Conservation (phyloP, 2,329 filamentous ascomycete genomes). For the Zasmidium angulare region DNA sequence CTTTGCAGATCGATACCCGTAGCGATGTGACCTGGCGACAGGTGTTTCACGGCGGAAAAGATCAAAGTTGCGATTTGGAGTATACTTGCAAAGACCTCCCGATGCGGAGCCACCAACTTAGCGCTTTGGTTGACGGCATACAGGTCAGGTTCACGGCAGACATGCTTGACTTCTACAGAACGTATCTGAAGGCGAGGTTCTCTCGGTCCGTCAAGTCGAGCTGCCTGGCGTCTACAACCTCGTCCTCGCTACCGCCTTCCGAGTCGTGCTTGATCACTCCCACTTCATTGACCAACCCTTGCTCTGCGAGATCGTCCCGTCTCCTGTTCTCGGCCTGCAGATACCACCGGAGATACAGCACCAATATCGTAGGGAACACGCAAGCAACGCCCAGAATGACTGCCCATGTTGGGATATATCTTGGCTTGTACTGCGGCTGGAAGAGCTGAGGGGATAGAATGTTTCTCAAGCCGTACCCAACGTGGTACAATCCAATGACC, state of each 20-base stretch:
- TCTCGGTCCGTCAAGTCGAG: slow-evolving; percentile 27
- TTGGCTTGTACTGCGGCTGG: slow-evolving; percentile 23
- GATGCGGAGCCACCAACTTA: too few relatives aligned
- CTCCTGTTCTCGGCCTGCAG: slow-evolving; percentile 43
- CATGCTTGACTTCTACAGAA: too few relatives aligned
- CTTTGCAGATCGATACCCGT: too few relatives aligned
- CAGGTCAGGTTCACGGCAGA: slow-evolving; percentile 52
- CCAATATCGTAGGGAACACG: slow-evolving; percentile 40
- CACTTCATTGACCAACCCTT: slow-evolving; percentile 13
- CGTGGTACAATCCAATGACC: slow-evolving; percentile 41
- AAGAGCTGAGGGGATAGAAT: slow-evolving; percentile 41
- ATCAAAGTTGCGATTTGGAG: too few relatives aligned
- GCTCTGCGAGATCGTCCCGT: slow-evolving; percentile 31
- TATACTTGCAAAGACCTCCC: too few relatives aligned
- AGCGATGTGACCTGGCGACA: too few relatives aligned
- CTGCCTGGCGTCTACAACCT: slow-evolving; percentile 25
- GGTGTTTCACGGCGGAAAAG: too few relatives aligned
- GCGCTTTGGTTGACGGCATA: slow-evolving; percentile 75
- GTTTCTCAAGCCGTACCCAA: slow-evolving; percentile 39
- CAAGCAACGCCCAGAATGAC: slow-evolving; percentile 25
- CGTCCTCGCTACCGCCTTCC: slow-evolving; percentile 20
- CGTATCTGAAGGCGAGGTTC: slow-evolving; percentile 23
- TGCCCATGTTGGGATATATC: slow-evolving; percentile 15
- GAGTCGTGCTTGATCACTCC: slow-evolving; percentile 16
- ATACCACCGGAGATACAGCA: slow-evolving; percentile 41